Evolutionary conservation across 148 eudicot genomes (phyloP).

Genomic region (Dysphania ambrosioides): DNA sequence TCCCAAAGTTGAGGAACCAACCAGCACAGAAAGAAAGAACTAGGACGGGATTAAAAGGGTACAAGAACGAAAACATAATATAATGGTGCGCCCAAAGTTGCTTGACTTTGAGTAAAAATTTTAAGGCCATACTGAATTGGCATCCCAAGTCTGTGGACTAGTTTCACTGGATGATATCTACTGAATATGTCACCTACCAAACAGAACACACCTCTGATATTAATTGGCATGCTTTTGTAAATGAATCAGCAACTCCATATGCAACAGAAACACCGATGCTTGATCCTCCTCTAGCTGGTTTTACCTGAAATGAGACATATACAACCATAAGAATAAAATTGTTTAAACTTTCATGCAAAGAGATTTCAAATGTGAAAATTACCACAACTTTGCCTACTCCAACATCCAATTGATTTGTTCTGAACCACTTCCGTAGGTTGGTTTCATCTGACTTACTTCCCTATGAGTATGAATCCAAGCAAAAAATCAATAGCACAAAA

Average conservation of each 20-base stretch:
- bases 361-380: constrained; percentile 18
- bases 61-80: not conserved
- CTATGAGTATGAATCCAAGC: constrained; percentile 31
- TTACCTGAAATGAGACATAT: constrained; percentile 46
- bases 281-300: constrained; percentile 95
- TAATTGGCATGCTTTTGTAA: constrained; percentile 51
- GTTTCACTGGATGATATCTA: not conserved
- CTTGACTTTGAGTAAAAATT: too few species aligned
- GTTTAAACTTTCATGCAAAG: constrained; percentile 8
- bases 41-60: not conserved
- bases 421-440: constrained; percentile 59
- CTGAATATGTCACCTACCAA: not conserved
- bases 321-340: constrained; percentile 2
- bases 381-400: constrained; percentile 82
- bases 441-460: constrained; percentile 50
- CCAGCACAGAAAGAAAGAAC: not conserved
- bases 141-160: too few species aligned
- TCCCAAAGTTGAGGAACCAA: not conserved
- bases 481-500: not conserved
- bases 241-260: constrained; percentile 72
- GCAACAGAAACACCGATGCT: constrained; percentile 92
- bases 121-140: too few species aligned
- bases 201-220: constrained; percentile 52
- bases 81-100: too few species aligned
- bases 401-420: constrained; percentile 53